Evolutionary conservation across 257 asterid species (phyloP), one percentile per base, ranked within the genome.

Genomic region (Ehretia macrophylla): DNA sequence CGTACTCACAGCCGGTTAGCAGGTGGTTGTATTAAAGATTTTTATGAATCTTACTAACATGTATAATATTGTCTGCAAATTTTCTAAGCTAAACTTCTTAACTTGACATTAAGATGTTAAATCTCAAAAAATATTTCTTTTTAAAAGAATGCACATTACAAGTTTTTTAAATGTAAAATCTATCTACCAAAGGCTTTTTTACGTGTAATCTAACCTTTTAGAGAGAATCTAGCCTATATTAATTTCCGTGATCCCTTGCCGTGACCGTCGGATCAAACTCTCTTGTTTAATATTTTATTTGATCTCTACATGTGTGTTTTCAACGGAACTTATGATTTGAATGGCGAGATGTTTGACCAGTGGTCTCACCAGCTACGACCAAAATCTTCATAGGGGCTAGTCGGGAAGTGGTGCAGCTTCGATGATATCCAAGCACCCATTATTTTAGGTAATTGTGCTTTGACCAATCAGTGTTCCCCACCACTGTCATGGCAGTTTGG

Each of bases 401-500:
- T 38, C 44, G 44, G 44, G 11, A 38, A 27, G 35, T 27, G 35
- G 52, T 20, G 18, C 4, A n/a, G n/a, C n/a, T n/a, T n/a, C n/a
- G n/a, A n/a, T n/a, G n/a, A n/a, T n/a, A n/a, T n/a, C n/a, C n/a
- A n/a, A n/a, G n/a, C n/a, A n/a, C n/a, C 52, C 52, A 47, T 52
- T 52, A 22, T 52, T 52, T 20, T 52, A 32, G 57, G 57, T 52
- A 20, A 22, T 52, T 52, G 57, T 22, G 57, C 35, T 52, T 16
- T 52, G 57, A 20, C 54, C 54, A 49, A 17, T 0, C 22, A 19
- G 3, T 5, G 17, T 17, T 50, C 9, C 53, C 20, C 20, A 48
- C 21, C 3, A 48, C 13, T 2, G 2, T 48, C 21, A 48, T 14
- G 18, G 53, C 11, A 48, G 3, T 48, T 48, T 16, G 2, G 3